A percentile compares a stretch with the other conserved stretches of the same genome.
Conservation (phyloP, 2,329 filamentous ascomycete genomes). For the Epichloe scottii region DNA sequence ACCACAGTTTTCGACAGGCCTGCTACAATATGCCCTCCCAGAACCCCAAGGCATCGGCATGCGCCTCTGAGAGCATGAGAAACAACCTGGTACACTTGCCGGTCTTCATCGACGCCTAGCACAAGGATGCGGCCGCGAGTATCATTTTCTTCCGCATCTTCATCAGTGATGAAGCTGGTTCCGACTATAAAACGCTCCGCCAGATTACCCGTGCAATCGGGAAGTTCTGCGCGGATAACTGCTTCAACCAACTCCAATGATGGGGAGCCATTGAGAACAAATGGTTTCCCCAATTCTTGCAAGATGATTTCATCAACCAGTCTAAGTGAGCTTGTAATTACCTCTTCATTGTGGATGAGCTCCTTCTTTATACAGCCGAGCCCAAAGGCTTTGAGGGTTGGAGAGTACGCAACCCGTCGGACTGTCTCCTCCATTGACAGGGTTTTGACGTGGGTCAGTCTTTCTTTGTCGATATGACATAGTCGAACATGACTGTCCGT, state of each 20-base stretch:
- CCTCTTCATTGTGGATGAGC: conserved; percentile 57
- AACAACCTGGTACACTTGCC: conserved; percentile 59
- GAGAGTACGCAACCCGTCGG: conserved; percentile 74
- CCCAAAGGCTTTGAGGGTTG: conserved; percentile 67
- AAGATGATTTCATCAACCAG: conserved; percentile 88
- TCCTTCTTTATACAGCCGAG: conserved; percentile 74
- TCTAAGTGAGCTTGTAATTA: conserved; percentile 68
- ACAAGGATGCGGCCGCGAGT: conserved; percentile 65
- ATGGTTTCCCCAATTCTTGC: conserved; percentile 58
- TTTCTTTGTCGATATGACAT: conserved; percentile 67
- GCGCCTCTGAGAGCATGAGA: conserved; percentile 63
- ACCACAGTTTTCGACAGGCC: conserved; percentile 80
- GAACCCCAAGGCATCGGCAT: conserved; percentile 65
- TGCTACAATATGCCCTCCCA: conserved; percentile 68
- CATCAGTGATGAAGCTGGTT: conserved; percentile 63
- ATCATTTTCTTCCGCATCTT: conserved; percentile 35
- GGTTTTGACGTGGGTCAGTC: conserved; percentile 78
- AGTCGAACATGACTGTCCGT: conserved; percentile 67
- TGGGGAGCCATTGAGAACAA: conserved; percentile 39
- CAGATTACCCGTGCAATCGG: conserved; percentile 38
- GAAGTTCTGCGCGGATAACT: conserved; percentile 64
- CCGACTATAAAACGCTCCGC: conserved; percentile 83
- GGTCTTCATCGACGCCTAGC: conserved; percentile 66
- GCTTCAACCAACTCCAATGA: conserved; percentile 68
- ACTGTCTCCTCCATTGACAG: conserved; percentile 72